Percentiles rank a stretch among this genome's conserved stretches.
Evolutionary conservation across 306 rosid genomes (phyloP).

Genomic region (Cicer arietinum): DNA sequence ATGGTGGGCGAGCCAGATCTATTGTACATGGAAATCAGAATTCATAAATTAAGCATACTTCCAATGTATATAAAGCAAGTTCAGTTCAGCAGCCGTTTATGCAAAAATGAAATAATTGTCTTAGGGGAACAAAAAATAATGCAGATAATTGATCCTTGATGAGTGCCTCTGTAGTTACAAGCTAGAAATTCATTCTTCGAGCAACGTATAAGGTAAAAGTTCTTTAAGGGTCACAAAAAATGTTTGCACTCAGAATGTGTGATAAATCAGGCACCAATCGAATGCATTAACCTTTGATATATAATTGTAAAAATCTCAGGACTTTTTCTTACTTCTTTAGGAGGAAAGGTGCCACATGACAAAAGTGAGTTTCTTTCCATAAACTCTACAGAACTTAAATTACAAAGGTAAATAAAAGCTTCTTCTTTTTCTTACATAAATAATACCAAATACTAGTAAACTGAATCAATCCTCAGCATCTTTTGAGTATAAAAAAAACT

Average conservation of each 20-base stretch:
- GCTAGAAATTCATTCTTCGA: slow-evolving; percentile 7
- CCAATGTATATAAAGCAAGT: slow-evolving; percentile 12
- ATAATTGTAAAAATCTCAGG: background rate
- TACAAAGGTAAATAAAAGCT: slow-evolving; percentile 24
- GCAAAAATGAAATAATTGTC: slow-evolving; percentile 3
- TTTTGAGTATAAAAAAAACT: background rate
- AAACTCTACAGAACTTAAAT: slow-evolving; percentile 9
- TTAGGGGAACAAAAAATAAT: background rate
- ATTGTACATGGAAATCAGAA: slow-evolving; percentile 41
- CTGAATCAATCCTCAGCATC: slow-evolving; percentile 18
- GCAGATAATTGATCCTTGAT: slow-evolving; percentile 18
- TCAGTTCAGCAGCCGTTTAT: slow-evolving; percentile 36
- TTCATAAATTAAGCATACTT: slow-evolving; percentile 35
- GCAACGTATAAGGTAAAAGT: background rate
- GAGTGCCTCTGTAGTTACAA: background rate
- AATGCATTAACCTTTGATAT: background rate
- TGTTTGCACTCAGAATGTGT: background rate
- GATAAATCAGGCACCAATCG: slow-evolving; percentile 23
- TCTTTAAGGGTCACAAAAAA: background rate
- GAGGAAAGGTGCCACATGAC: slow-evolving; percentile 32
- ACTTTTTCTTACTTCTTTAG: background rate
- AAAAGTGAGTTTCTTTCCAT: slow-evolving; percentile 1
- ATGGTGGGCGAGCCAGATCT: slow-evolving; percentile 94
- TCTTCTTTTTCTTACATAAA: background rate
- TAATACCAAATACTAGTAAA: slow-evolving; percentile 11